A percentile compares a stretch with the other conserved stretches of the same genome.
Evolutionary conservation across 1,139 yeast genomes (phyloP).

Genomic region (Pichia norvegensis): DNA sequence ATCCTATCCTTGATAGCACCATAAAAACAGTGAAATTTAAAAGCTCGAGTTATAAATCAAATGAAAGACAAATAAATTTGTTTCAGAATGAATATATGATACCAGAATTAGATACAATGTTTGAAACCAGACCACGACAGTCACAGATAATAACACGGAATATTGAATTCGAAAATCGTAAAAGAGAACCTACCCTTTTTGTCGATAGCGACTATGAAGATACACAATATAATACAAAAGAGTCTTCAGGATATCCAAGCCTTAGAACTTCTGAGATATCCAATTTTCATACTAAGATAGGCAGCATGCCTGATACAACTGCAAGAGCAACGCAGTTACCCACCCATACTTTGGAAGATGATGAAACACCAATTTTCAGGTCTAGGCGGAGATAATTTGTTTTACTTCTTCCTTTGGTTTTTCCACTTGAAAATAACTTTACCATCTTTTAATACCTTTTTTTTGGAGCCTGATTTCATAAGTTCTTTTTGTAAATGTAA

Average conservation of each 20-base stretch:
- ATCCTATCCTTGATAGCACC: constrained; percentile 25
- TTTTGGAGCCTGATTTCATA: constrained; percentile 84
- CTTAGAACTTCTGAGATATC: neutral
- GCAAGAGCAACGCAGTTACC: constrained; percentile 2
- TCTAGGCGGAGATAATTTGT: constrained; percentile 29
- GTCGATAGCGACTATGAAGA: constrained; percentile 14
- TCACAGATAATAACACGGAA: neutral
- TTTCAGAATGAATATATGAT: constrained; percentile 13
- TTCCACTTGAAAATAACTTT: constrained; percentile 77
- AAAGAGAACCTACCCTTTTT: constrained; percentile 9
- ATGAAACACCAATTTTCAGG: neutral
- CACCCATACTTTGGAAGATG: neutral
- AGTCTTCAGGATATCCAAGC: neutral
- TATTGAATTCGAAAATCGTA: constrained; percentile 1
- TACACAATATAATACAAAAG: neutral
- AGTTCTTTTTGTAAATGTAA: constrained; percentile 76
- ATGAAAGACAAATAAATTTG: constrained; percentile 10
- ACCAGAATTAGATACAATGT: constrained; percentile 14
- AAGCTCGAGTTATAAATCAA: constrained; percentile 19
- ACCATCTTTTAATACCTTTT: constrained; percentile 64
- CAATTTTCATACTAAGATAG: neutral
- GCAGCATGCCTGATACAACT: neutral
- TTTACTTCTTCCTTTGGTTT: constrained; percentile 65
- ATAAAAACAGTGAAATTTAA: constrained; percentile 21
- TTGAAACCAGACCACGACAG: constrained; percentile 3